Conservation (phyloP, 176 grass and related monocot species). For the Neostapfia colusana region DNA sequence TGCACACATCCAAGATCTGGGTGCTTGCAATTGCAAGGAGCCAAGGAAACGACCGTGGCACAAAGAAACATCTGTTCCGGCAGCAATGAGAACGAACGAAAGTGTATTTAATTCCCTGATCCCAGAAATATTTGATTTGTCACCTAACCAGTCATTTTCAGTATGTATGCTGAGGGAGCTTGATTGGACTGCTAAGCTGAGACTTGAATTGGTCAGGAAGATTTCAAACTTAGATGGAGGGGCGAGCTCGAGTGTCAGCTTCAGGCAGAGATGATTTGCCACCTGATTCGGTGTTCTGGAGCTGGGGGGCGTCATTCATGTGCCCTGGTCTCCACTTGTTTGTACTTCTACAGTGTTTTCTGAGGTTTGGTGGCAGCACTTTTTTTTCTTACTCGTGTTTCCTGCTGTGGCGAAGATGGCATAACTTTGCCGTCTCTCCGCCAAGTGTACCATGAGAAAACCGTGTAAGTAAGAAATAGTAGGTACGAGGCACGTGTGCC, state of each 20-base stretch:
- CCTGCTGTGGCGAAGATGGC: neutral
- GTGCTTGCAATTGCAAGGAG: slow-evolving; percentile 30
- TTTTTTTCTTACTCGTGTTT: no score
- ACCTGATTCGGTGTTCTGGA: neutral
- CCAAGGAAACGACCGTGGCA: slow-evolving; percentile 35
- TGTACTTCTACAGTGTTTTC: neutral
- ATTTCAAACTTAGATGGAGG: slow-evolving; percentile 25
- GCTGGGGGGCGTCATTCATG: neutral
- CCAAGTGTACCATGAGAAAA: neutral
- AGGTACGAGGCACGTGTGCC: slow-evolving; percentile 18
- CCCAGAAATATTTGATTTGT: neutral
- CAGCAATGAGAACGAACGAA: slow-evolving; percentile 24
- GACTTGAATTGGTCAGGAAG: slow-evolving; percentile 14
- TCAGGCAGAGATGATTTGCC: slow-evolving; percentile 26
- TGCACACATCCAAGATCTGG: neutral
- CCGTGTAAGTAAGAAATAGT: no score
- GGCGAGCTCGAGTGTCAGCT: slow-evolving; percentile 10
- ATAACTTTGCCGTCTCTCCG: neutral
- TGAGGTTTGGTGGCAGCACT: neutral
- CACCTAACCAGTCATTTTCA: slow-evolving; percentile 35
- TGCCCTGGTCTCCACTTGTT: slow-evolving; percentile 2
- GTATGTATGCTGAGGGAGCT: slow-evolving; percentile 14
- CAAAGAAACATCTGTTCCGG: slow-evolving; percentile 27
- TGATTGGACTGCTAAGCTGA: slow-evolving; percentile 8
- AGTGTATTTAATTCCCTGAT: slow-evolving; percentile 11